phyloP scores from a whole-genome alignment of 192 early-diverging fungal species.

The Pilobolus umbonatus region DNA sequence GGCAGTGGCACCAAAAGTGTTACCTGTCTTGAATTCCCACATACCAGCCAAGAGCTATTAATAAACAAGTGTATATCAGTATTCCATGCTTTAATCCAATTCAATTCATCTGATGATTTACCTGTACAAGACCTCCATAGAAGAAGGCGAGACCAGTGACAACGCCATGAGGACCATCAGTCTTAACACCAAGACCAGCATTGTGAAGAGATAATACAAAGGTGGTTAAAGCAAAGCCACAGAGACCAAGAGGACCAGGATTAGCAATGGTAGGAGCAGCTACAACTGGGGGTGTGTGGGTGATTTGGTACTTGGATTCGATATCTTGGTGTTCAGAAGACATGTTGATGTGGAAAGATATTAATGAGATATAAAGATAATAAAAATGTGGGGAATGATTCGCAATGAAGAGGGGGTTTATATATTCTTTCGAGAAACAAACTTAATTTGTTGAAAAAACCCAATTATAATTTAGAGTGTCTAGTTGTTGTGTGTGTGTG shows the following conservation, averaged over 20 bases:
- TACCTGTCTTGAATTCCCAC: slow-evolving; percentile 52
- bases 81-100: background rate
- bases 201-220: slow-evolving; percentile 73
- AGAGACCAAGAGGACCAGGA: slow-evolving; percentile 60
- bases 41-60: slow-evolving; percentile 64
- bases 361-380: slow-evolving; percentile 1
- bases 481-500: too few species aligned
- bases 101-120: slow-evolving; percentile 5
- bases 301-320: slow-evolving; percentile 17
- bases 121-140: slow-evolving; percentile 73
- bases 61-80: background rate
- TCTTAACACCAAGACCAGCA: slow-evolving; percentile 55
- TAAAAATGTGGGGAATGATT: slow-evolving; percentile 10
- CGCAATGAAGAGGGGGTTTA: background rate
- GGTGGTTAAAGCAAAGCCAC: slow-evolving; percentile 61
- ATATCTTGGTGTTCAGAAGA: slow-evolving; percentile 20
- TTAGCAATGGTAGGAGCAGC: slow-evolving; percentile 43
- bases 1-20: slow-evolving; percentile 81
- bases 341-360: slow-evolving; percentile 6
- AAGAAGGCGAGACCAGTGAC: slow-evolving; percentile 65
- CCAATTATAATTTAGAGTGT: too few species aligned
- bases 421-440: background rate
- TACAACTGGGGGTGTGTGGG: slow-evolving; percentile 24
- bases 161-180: slow-evolving; percentile 53
- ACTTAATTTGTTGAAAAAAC: too few species aligned